Conservation (phyloP, 2,329 filamentous ascomycete species). For the Pestalotiopsis sp. region DNA sequence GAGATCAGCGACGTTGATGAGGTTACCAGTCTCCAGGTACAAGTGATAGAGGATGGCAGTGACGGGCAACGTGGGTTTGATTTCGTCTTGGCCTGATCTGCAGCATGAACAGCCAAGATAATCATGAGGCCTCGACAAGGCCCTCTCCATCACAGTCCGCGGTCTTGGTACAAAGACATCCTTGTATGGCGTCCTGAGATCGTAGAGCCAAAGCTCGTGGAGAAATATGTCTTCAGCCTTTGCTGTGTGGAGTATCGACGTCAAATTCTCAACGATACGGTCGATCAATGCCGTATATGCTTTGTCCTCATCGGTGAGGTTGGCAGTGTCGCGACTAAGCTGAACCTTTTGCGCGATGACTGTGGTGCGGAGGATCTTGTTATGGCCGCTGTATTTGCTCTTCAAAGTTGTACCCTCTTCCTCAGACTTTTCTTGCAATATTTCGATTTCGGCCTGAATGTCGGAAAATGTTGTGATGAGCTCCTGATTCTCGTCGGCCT, state of each 20-base stretch:
- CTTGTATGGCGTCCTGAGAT: constrained; percentile 68
- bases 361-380: constrained; percentile 73
- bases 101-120: constrained; percentile 79
- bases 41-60: constrained; percentile 78
- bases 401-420: constrained; percentile 57
- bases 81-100: constrained; percentile 46
- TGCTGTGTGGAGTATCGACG: constrained; percentile 37
- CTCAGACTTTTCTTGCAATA: constrained; percentile 48
- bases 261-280: constrained; percentile 52
- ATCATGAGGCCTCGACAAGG: constrained; percentile 73
- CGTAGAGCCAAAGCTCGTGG: constrained; percentile 77
- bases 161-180: constrained; percentile 78
- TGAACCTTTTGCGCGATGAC: constrained; percentile 82
- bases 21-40: constrained; percentile 74
- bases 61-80: constrained; percentile 66
- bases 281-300: constrained; percentile 71
- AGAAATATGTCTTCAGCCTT: constrained; percentile 55
- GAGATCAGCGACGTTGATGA: constrained; percentile 80
- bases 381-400: constrained; percentile 75
- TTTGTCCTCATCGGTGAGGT: constrained; percentile 71
- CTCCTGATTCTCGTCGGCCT: constrained; percentile 33
- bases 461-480: constrained; percentile 38
- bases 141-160: constrained; percentile 71
- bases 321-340: constrained; percentile 73
- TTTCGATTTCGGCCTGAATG: constrained; percentile 49